phyloP scores from a whole-genome alignment of 257 asterid species.

The Przewalskia tangutica region DNA sequence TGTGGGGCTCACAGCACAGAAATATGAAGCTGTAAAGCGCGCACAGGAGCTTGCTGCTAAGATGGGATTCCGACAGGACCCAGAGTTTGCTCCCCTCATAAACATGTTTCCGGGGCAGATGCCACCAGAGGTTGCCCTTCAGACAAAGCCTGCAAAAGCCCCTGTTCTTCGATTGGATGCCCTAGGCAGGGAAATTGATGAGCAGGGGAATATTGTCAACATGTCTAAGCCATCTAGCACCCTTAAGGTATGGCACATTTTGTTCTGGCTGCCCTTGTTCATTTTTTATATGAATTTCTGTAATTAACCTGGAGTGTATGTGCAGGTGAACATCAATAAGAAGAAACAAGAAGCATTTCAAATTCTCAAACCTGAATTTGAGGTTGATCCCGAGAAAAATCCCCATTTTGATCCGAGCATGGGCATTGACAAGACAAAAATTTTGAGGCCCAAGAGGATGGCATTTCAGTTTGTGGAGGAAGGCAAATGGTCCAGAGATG shows the following conservation, averaged over 20 bases:
- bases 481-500: constrained; percentile 97
- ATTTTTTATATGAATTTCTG: not conserved
- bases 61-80: constrained; percentile 95
- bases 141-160: constrained; percentile 83
- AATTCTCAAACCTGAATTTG: constrained; percentile 91
- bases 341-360: constrained; percentile 92
- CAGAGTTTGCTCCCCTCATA: constrained; percentile 81
- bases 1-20: constrained; percentile 66
- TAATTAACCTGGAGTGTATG: not conserved
- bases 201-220: constrained; percentile 83
- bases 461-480: constrained; percentile 90
- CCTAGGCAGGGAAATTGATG: constrained; percentile 88
- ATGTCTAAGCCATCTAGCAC: constrained; percentile 79
- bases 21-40: constrained; percentile 78
- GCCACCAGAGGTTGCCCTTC: constrained; percentile 62
- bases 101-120: constrained; percentile 93
- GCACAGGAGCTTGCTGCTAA: constrained; percentile 98
- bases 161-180: constrained; percentile 97
- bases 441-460: constrained; percentile 84
- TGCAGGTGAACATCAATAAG: constrained; percentile 90
- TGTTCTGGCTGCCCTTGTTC: not conserved
- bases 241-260: constrained; percentile 53
- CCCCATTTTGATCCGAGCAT: constrained; percentile 76
- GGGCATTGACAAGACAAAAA: constrained; percentile 79
- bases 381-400: constrained; percentile 80